A percentile compares a stretch with the other conserved stretches of the same genome.
These are phyloP conservation scores for Umbellularia californica DNA, from an alignment of 164 flowering plant species.

Conservation along the genomic window DNA sequence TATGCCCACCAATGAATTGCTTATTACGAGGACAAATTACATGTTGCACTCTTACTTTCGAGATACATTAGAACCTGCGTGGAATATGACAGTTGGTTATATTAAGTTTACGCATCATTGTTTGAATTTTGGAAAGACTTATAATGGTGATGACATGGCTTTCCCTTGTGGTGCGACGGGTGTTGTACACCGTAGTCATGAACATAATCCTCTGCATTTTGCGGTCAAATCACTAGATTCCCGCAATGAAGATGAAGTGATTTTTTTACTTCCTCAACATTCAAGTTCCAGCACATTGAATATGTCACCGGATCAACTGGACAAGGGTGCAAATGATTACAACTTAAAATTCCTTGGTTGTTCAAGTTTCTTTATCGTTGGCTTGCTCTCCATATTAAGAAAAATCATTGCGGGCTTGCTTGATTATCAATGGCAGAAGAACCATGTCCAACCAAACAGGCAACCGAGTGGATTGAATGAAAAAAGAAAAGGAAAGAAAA, in stretches of 20 bases:
- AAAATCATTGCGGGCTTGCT: slow-evolving; percentile 4
- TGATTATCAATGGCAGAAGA: slow-evolving; percentile 3
- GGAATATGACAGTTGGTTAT: slow-evolving; percentile 51
- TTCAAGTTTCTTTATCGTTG: background rate
- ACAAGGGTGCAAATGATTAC: background rate
- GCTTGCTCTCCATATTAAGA: background rate
- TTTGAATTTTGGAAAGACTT: slow-evolving; percentile 17
- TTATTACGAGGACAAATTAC: slow-evolving; percentile 57
- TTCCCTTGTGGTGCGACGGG: slow-evolving; percentile 25
- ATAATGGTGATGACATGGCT: slow-evolving; percentile 24
- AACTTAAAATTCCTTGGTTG: background rate
- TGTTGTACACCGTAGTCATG: too few relatives aligned
- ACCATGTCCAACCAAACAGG: slow-evolving; percentile 6
- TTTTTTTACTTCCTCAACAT: slow-evolving; percentile 20
- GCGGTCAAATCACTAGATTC: slow-evolving; percentile 10
- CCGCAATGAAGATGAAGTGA: slow-evolving; percentile 8
- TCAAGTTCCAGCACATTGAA: background rate
- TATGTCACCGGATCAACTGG: too few relatives aligned
- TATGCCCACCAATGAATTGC: slow-evolving; percentile 22
- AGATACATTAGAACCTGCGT: slow-evolving; percentile 34
- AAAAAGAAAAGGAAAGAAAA: slow-evolving; percentile 10
- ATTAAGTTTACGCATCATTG: slow-evolving; percentile 42
- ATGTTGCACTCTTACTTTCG: slow-evolving; percentile 25
- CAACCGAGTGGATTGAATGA: slow-evolving; percentile 14
- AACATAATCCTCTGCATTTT: too few relatives aligned